A percentile compares a stretch with the other conserved stretches of the same genome.
Conservation (phyloP, 2,329 filamentous ascomycete species). For the Diplodia seriata region DNA sequence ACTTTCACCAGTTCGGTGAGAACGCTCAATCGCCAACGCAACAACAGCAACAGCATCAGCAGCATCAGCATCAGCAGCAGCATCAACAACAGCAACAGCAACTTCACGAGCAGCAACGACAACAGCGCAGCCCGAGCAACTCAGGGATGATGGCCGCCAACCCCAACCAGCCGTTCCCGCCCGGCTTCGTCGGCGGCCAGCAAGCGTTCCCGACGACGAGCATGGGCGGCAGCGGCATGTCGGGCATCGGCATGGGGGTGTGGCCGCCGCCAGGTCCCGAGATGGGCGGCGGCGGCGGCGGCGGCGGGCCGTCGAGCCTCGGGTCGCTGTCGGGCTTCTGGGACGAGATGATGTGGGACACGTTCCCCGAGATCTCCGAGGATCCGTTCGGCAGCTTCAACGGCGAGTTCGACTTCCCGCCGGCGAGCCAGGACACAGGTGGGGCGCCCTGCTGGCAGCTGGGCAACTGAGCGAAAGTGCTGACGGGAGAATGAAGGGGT, state of each 20-base stretch:
- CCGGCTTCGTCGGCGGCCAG: not conserved
- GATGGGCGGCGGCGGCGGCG: slow-evolving; percentile 14
- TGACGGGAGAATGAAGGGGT: not conserved
- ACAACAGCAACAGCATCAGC: slow-evolving; percentile 21
- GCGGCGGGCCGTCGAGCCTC: slow-evolving; percentile 36
- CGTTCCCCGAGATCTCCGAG: slow-evolving; percentile 48
- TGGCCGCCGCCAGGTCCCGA: slow-evolving; percentile 34
- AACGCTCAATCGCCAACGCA: not conserved
- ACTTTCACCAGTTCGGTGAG: slow-evolving; percentile 11
- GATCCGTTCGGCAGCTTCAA: slow-evolving; percentile 45
- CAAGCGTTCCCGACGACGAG: slow-evolving; percentile 28
- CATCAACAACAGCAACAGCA: slow-evolving; percentile 8
- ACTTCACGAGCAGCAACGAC: not conserved
- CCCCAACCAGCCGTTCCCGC: slow-evolving; percentile 13
- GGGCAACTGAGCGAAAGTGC: slow-evolving; percentile 6
- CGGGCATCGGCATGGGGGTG: slow-evolving; percentile 36
- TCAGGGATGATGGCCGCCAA: slow-evolving; percentile 14
- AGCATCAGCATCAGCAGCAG: slow-evolving; percentile 12
- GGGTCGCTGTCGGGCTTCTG: slow-evolving; percentile 46
- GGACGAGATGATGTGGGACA: slow-evolving; percentile 54
- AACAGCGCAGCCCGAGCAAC: slow-evolving; percentile 32
- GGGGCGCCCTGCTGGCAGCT: slow-evolving; percentile 40
- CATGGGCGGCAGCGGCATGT: slow-evolving; percentile 8
- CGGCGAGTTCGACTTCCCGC: slow-evolving; percentile 42
- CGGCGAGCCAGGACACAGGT: slow-evolving; percentile 31